These are phyloP conservation scores for Acacia confusa DNA, from an alignment of 306 rosid species.

Conservation along the genomic window DNA sequence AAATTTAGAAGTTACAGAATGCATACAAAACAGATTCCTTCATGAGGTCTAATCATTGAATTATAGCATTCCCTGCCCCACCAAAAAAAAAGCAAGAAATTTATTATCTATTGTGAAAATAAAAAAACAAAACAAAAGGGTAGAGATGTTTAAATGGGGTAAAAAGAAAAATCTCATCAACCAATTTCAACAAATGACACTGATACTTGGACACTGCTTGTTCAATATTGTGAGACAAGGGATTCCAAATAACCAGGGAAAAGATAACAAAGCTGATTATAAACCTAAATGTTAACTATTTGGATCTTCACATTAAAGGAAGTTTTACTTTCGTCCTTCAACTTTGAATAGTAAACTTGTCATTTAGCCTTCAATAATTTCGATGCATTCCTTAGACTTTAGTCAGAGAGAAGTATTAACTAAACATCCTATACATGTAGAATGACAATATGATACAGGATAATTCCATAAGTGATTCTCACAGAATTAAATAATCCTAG, in stretches of 20 bases:
- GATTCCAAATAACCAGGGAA: constrained; percentile 1
- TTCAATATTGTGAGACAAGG: constrained; percentile 13
- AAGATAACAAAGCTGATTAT: constrained; percentile 5
- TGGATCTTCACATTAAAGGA: background rate
- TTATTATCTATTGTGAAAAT: constrained; percentile 17
- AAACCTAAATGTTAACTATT: background rate
- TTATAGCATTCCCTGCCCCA: constrained; percentile 2
- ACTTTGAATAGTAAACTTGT: background rate
- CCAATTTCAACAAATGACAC: constrained; percentile 4
- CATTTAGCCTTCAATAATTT: background rate
- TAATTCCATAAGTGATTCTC: background rate
- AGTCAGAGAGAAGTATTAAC: background rate
- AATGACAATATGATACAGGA: background rate
- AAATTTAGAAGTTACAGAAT: background rate
- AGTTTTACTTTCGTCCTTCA: background rate
- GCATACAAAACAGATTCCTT: background rate
- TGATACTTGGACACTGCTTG: constrained; percentile 8
- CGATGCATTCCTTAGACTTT: background rate
- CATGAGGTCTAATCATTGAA: constrained; percentile 24
- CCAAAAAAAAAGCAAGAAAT: background rate
- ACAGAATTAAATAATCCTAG: background rate
- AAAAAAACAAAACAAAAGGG: constrained; percentile 17
- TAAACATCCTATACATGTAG: background rate
- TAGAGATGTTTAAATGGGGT: background rate
- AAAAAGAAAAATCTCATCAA: constrained; percentile 5